Evolutionary conservation across 2,329 filamentous ascomycete species (phyloP), one percentile per base, ranked within the genome.

Genomic region (Colletotrichum horii): DNA sequence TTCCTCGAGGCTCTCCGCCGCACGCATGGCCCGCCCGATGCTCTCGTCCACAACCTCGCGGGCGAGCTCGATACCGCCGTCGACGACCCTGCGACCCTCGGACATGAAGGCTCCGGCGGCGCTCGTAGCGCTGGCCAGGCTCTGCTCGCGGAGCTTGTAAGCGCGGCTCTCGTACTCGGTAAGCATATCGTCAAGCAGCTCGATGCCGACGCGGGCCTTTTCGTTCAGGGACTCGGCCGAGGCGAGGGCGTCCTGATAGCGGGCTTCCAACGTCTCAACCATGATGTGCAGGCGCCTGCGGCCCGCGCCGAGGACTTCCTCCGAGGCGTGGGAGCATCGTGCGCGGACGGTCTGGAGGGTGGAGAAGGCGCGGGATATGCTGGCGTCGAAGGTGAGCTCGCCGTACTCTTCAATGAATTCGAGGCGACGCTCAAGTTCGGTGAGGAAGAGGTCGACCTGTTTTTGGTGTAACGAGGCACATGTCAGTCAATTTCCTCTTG

Each of bases 361-460:
- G 19, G 93, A 89, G 84, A 98, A 98, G 24, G 96, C 95, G 78
- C 95, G 92, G 58, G 94, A 93, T 71, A 98, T 93, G 81, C 95
- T 94, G 60, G 94, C 90, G 83, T 99, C 97, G 79, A 97, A 90
- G 77, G 94, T 94, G 75, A 96, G 86, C 81, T 97, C 95, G 78
- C 95, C 93, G 81, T 98, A 98, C 78, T 91, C 93, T 85, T 99
- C 97, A 62, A 98, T 90, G 83, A 95, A 94, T 81, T 97, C 96
- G 62, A 99, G 88, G 70, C 96, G 92, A 78, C 94, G 91, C 85
- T 97, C 96, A 58, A 99, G 89, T 83, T 98, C 96, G 52, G 93
- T 90, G 71, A 99, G 89, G 83, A 97, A 97, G 66, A 94, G 86
- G 81, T 97, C 95, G 66, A 97, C 91, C 92, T 94, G 77, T 58